Base-by-base conservation (phyloP, 441 rosid species). In the Pelargonium fulgidum region DNA sequence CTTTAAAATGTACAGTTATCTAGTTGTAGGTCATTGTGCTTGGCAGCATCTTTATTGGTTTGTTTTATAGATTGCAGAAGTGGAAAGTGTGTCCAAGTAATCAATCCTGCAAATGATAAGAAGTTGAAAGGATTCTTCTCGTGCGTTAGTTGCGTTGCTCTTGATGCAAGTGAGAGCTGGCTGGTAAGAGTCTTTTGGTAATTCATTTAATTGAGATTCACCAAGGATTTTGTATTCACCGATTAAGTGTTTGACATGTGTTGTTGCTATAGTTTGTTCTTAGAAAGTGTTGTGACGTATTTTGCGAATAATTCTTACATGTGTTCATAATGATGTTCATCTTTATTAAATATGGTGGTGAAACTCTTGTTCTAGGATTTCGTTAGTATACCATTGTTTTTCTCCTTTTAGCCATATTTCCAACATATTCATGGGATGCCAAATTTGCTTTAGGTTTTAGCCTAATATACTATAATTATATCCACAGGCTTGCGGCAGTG, bases 101-200 rank as follows among this genome's bases (percentile, higher is more conserved):
- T 91, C 78, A 84, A 83, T 77, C 81, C 89, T 1, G 79, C 67
- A 78, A 87, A 81, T 66, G 86, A 77, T 62, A 78, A 72, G 68
- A 78, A 79, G 80, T 67, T 69, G 54, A 85, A 83, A 76, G 83
- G 78, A 66, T 77, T 76, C 68, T 70, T 71, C 50, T 75, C 83
- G 7, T 82, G 77, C 62, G 78, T 91, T 69, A 81, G 96, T 72
- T 85, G 91, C 72, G 70, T 94, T 83, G 87, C 96, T 67, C 92
- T 94, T 52, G 99, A 94, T 81, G 88, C 79, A 80, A 94, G 96
- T 80, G 97, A 94, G 77, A 90, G 92, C 84, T 94, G 99, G 99
- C 75, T 94, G 97, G 99, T 94, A 86, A 85, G 97, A n/a, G n/a
- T 50, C 58, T 50, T 50, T 39, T 4, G 42, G 9, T 6, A 39